Evolutionary conservation across 73 alveolate genomes (phyloP).

Genomic region (Uronychia setigera): DNA sequence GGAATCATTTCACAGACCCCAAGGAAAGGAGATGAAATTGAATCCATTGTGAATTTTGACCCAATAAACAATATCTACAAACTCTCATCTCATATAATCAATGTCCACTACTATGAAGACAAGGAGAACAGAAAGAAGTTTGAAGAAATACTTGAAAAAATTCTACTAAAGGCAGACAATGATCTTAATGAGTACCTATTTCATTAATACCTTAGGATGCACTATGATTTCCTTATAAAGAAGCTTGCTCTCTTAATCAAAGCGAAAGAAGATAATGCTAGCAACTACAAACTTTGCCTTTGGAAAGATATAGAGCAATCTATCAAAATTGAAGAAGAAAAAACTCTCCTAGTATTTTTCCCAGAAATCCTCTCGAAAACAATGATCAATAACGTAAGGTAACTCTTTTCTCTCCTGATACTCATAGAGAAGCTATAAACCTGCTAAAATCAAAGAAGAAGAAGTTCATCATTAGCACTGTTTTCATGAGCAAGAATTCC

Average conservation of each 20-base stretch:
- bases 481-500: background rate
- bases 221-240: slow-evolving; percentile 9
- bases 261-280: slow-evolving; percentile 1
- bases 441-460: background rate
- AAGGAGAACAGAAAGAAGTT: background rate
- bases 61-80: background rate
- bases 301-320: background rate
- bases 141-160: background rate
- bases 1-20: background rate
- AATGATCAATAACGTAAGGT: slow-evolving; percentile 18
- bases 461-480: background rate
- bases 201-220: background rate
- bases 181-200: background rate
- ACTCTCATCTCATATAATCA: background rate
- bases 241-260: slow-evolving; percentile 17
- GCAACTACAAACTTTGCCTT: slow-evolving; percentile 17
- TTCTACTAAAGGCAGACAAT: background rate
- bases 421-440: background rate
- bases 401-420: background rate
- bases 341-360: slow-evolving; percentile 3
- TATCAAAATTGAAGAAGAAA: background rate
- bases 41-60: background rate
- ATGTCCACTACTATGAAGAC: background rate
- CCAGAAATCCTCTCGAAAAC: slow-evolving; percentile 29
- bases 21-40: background rate